These are phyloP conservation scores for Lolium perenne DNA, from an alignment of 176 grass and related monocot genomes.

Conservation along the genomic window DNA sequence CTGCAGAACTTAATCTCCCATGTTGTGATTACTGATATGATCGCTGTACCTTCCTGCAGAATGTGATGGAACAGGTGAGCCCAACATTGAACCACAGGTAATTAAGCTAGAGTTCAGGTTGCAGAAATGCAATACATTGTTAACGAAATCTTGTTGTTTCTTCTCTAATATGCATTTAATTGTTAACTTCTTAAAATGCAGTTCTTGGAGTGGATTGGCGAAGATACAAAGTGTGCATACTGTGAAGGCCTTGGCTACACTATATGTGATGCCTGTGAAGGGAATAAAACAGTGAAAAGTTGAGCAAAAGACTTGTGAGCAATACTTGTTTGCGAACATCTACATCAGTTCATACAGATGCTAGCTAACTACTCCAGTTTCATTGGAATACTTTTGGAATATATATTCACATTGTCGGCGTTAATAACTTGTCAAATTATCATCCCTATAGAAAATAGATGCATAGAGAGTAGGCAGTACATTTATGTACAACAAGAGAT, in stretches of 20 bases:
- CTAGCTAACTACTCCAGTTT: constrained; percentile 38
- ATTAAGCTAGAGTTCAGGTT: neutral
- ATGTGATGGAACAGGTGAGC: constrained; percentile 88
- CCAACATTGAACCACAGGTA: constrained; percentile 93
- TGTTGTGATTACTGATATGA: neutral
- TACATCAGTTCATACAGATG: constrained; percentile 24
- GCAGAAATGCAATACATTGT: neutral
- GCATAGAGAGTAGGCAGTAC: neutral
- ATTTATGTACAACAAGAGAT: constrained; percentile 38
- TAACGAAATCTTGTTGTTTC: neutral
- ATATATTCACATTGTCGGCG: constrained; percentile 3
- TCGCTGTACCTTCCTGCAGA: constrained; percentile 58
- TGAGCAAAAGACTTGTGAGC: constrained; percentile 35
- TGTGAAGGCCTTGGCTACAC: constrained; percentile 81
- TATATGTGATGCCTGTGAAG: constrained; percentile 81
- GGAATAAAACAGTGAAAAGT: constrained; percentile 49
- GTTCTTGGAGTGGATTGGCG: constrained; percentile 95
- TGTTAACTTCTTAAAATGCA: constrained; percentile 43
- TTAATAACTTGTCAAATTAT: neutral
- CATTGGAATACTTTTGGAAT: neutral
- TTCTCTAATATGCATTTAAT: constrained; percentile 11
- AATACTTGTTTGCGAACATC: constrained; percentile 9
- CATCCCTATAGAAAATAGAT: constrained; percentile 21
- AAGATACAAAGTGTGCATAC: constrained; percentile 88
- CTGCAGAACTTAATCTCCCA: neutral